Evolutionary conservation across 768 basidiomycete species (phyloP).

Genomic region (Nevesoporus exiguus): DNA sequence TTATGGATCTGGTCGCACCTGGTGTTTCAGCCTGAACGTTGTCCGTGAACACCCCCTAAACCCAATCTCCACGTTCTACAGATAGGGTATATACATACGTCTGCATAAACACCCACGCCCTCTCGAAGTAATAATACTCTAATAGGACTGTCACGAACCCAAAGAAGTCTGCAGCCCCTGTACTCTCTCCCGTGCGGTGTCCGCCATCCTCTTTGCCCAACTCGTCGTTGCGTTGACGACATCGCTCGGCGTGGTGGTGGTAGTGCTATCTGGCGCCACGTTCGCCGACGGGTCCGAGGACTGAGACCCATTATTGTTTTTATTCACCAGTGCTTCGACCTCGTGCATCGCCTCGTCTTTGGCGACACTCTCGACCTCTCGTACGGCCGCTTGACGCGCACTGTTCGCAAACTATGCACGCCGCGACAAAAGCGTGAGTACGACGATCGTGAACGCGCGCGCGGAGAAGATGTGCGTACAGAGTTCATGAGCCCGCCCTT

Average conservation of each 20-base stretch:
- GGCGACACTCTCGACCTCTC: constrained; percentile 6
- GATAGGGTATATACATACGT: no score
- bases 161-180: background rate
- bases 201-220: constrained; percentile 18
- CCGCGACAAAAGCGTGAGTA: background rate
- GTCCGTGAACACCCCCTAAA: no score
- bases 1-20: no score
- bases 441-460: no score
- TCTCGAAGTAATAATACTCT: no score
- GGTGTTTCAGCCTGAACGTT: no score
- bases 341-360: constrained; percentile 10
- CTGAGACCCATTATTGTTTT: background rate
- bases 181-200: constrained; percentile 11
- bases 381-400: constrained; percentile 6
- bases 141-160: background rate
- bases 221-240: constrained; percentile 4
- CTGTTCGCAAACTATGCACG: background rate
- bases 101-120: no score
- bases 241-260: background rate
- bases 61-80: no score
- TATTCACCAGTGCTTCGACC: background rate
- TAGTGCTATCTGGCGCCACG: background rate
- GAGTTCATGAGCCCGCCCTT: constrained; percentile 8
- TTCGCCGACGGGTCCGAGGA: background rate
- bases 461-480: background rate